Evolutionary conservation across 331 rosid species (phyloP).

Genomic region (Spiraea crenata): DNA sequence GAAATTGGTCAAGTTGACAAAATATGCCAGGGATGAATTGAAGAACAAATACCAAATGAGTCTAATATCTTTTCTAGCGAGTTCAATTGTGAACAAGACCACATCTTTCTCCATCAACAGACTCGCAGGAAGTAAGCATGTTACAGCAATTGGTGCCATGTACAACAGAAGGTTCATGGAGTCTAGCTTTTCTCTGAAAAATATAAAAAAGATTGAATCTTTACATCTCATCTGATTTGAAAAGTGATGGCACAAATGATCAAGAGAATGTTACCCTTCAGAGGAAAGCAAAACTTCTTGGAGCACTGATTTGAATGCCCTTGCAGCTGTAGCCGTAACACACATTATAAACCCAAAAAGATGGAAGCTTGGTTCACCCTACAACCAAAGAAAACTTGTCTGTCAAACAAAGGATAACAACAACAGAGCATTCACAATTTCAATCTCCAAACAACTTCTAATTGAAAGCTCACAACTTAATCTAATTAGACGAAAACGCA

Average conservation of each 20-base stretch:
- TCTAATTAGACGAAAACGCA: too few species aligned
- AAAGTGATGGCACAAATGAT: background rate
- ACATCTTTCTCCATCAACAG: constrained; percentile 57
- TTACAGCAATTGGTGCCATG: constrained; percentile 66
- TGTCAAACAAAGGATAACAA: background rate
- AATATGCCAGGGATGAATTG: too few species aligned
- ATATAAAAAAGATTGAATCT: background rate
- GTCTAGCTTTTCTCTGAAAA: constrained; percentile 49
- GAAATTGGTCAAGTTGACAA: too few species aligned
- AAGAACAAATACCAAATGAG: constrained; percentile 52
- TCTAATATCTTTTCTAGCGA: constrained; percentile 47
- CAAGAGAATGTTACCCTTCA: constrained; percentile 39
- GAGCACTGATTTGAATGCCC: constrained; percentile 36
- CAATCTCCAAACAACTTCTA: background rate
- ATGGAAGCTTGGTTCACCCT: constrained; percentile 25
- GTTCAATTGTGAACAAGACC: constrained; percentile 39
- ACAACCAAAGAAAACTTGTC: background rate
- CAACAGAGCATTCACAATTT: background rate
- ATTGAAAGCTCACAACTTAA: background rate
- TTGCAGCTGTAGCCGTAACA: constrained; percentile 22
- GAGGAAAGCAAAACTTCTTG: constrained; percentile 59
- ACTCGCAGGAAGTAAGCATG: constrained; percentile 50
- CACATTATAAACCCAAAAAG: constrained; percentile 21
- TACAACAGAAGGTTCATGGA: constrained; percentile 60
- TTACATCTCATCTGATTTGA: background rate